Base-by-base conservation (phyloP, 2,329 filamentous ascomycete species). In the Colletotrichum camelliae region DNA sequence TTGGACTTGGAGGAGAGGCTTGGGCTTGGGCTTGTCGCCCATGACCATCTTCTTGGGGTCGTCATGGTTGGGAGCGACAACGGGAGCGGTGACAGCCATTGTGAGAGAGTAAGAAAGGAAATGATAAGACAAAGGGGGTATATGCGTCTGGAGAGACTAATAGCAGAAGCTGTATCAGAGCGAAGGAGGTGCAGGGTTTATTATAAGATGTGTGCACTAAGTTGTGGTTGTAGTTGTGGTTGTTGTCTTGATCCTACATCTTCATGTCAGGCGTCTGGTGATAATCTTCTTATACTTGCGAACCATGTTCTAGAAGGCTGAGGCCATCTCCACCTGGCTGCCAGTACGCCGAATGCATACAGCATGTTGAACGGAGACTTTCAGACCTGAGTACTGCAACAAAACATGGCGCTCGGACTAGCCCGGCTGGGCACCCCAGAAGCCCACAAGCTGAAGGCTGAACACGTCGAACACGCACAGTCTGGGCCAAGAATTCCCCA, bases 231-330 rank as follows among this genome's bases (percentile, higher is more conserved):
- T 61, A 15, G 5, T 12, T 52, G 64, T 29, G 21, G 10, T 18
- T 29, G 35, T 55, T 33, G 4, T 16, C 13, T 31, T 37, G 64
- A 18, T 37, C 18, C 24, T 7, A 13, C 31, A 18, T 9, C 0
- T 2, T 33, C 5, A 5, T 3, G 10, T 16, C 24, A 3, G 16
- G 7, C 35, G 43, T 31, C 62, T 65, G 29, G 48, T 18, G n/a
- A 61, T 61, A 75, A 57, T 75, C 64, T 68, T 76, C 74, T 76
- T 76, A 76, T 76, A 76, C 70, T 60, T 31, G 33, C 6, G 1
- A 58, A 7, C 24, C 10, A 6, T 13, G 15, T 10, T 21, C 37
- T 4, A 16, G 24, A 27, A 35, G 52, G 27, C 39, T 61, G 67
- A 69, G 52, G 27, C 12, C 55, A 72, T 39, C 5, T 7, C 39